Evolutionary conservation across 2,329 filamentous ascomycete species (phyloP).

Genomic region (Aspergillus floridensis): DNA sequence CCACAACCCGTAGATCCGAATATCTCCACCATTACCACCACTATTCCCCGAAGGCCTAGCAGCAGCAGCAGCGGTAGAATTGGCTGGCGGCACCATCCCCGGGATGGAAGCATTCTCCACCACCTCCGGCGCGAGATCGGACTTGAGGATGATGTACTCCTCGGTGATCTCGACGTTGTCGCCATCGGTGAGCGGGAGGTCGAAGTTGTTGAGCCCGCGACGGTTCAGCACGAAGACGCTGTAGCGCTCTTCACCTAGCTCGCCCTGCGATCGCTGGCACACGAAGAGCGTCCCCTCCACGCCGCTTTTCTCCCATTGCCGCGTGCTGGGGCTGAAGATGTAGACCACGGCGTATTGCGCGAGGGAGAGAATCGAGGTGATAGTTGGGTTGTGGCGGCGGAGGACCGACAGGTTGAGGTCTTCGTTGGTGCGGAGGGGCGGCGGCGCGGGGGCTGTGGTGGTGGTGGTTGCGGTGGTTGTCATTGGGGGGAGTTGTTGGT

Average conservation of each 20-base stretch:
- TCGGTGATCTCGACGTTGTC: constrained; percentile 64
- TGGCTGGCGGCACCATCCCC: too few relatives aligned
- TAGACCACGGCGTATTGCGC: constrained; percentile 87
- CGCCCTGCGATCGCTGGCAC: constrained; percentile 58
- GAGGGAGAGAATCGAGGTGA: constrained; percentile 71
- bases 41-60: too few relatives aligned
- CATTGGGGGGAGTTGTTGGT: constrained; percentile 23
- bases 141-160: constrained; percentile 60
- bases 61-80: too few relatives aligned
- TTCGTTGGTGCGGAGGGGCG: constrained; percentile 65
- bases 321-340: constrained; percentile 63
- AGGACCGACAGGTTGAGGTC: constrained; percentile 86
- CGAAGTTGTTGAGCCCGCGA: constrained; percentile 67
- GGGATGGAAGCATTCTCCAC: not conserved
- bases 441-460: constrained; percentile 30
- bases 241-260: constrained; percentile 49
- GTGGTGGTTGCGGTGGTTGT: constrained; percentile 23
- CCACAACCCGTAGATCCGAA: constrained; percentile 60
- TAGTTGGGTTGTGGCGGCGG: constrained; percentile 72
- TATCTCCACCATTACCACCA: constrained; percentile 3
- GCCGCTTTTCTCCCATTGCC: constrained; percentile 78
- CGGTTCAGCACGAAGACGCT: constrained; percentile 70
- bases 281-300: constrained; percentile 89
- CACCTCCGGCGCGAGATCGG: constrained; percentile 34
- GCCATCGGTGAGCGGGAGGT: constrained; percentile 58